These are phyloP conservation scores for Carex pumila DNA, from an alignment of 176 grass and related monocot genomes.

Conservation along the genomic window DNA sequence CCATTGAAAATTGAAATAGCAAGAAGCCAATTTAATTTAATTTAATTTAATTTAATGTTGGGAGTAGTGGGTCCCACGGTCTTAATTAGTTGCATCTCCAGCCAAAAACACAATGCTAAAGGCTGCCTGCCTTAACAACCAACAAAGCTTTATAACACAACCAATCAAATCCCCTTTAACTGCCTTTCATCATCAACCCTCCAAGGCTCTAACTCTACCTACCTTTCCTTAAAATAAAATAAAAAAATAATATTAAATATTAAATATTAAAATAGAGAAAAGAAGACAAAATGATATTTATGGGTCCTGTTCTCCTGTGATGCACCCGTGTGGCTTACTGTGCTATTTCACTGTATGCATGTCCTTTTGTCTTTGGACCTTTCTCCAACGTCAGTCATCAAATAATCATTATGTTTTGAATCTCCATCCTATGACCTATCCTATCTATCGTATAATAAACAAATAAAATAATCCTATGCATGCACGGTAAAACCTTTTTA, in stretches of 20 bases:
- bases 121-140: neutral
- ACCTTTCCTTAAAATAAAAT: neutral
- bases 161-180: conserved; percentile 2
- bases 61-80: neutral
- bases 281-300: conserved; percentile 9
- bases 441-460: neutral
- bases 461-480: neutral
- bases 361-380: neutral
- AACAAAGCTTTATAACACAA: conserved; percentile 5
- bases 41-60: neutral
- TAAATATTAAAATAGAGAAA: neutral
- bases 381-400: neutral
- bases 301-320: conserved; percentile 13
- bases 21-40: neutral
- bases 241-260: neutral
- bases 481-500: too few species aligned
- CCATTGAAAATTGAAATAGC: neutral
- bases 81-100: conserved; percentile 4
- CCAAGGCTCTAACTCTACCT: neutral
- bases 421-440: neutral
- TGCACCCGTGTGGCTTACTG: conserved; percentile 16
- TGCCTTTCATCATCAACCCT: conserved; percentile 1
- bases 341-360: neutral
- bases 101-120: conserved; percentile 16
- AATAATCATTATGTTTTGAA: conserved; percentile 3